Evolutionary conservation across 306 rosid genomes (phyloP).

Genomic region (Fragaria vesca): DNA sequence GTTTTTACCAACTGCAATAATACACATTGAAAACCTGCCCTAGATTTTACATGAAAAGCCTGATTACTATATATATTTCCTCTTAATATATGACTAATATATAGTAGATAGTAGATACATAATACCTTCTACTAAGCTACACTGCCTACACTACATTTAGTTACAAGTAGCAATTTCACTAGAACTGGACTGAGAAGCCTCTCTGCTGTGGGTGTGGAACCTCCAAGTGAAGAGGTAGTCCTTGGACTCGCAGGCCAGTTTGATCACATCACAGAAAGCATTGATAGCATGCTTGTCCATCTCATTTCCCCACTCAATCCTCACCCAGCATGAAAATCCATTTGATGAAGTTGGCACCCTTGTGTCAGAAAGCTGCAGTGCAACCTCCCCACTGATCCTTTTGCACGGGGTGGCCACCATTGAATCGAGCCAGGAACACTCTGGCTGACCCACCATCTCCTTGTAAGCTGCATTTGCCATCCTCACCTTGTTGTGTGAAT

Average conservation of each 20-base stretch:
- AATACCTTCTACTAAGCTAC: background rate
- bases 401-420: slow-evolving; percentile 46
- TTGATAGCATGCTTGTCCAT: slow-evolving; percentile 40
- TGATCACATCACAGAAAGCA: slow-evolving; percentile 75
- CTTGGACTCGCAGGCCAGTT: slow-evolving; percentile 60
- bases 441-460: slow-evolving; percentile 91
- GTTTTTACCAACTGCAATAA: background rate
- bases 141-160: slow-evolving; percentile 14
- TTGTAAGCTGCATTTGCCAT: slow-evolving; percentile 83
- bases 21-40: background rate
- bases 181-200: slow-evolving; percentile 49
- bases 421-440: slow-evolving; percentile 75
- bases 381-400: slow-evolving; percentile 82
- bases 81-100: background rate
- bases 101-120: background rate
- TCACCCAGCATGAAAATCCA: slow-evolving; percentile 91
- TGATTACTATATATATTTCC: background rate
- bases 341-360: slow-evolving; percentile 50
- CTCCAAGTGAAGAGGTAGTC: slow-evolving; percentile 83
- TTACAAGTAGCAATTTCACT: slow-evolving; percentile 22
- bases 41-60: background rate
- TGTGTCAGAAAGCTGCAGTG: slow-evolving; percentile 47
- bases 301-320: slow-evolving; percentile 69
- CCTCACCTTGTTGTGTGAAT: slow-evolving; percentile 71
- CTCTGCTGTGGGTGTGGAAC: slow-evolving; percentile 61